phyloP scores from a whole-genome alignment of 176 grass and related monocot species.

The Thalia dealbata region DNA sequence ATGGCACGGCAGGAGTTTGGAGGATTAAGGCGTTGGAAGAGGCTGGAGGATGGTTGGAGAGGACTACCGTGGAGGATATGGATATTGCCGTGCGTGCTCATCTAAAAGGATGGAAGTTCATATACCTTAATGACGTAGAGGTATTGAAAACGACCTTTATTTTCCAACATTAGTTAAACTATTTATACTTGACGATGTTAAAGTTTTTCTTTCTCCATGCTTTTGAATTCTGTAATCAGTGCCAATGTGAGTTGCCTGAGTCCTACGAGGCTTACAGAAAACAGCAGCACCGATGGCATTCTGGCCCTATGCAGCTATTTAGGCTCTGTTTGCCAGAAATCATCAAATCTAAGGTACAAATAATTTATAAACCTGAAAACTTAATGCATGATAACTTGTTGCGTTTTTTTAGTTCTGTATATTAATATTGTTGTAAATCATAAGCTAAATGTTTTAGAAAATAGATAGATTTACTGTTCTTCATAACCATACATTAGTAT shows the following conservation, averaged over 20 bases:
- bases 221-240: conserved; percentile 32
- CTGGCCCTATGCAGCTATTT: conserved; percentile 83
- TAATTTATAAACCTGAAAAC: not conserved
- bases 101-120: conserved; percentile 86
- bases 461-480: too few species aligned
- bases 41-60: conserved; percentile 85
- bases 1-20: conserved; percentile 75
- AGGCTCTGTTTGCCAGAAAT: conserved; percentile 67
- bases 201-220: conserved; percentile 2
- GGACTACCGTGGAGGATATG: conserved; percentile 89
- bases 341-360: conserved; percentile 58
- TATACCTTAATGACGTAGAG: conserved; percentile 87
- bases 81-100: conserved; percentile 83
- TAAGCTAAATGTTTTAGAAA: too few species aligned
- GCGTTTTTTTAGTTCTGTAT: not conserved
- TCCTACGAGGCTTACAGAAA: conserved; percentile 90
- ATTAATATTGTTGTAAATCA: not conserved
- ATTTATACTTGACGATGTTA: not conserved
- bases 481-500: not conserved
- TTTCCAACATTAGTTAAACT: not conserved
- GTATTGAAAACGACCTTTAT: conserved; percentile 21
- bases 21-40: conserved; percentile 89
- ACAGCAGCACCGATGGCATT: conserved; percentile 88
- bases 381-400: not conserved
- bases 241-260: conserved; percentile 80